These are phyloP conservation scores for Metarhizium humberi DNA, from an alignment of 2,329 filamentous ascomycete genomes.

Conservation along the genomic window DNA sequence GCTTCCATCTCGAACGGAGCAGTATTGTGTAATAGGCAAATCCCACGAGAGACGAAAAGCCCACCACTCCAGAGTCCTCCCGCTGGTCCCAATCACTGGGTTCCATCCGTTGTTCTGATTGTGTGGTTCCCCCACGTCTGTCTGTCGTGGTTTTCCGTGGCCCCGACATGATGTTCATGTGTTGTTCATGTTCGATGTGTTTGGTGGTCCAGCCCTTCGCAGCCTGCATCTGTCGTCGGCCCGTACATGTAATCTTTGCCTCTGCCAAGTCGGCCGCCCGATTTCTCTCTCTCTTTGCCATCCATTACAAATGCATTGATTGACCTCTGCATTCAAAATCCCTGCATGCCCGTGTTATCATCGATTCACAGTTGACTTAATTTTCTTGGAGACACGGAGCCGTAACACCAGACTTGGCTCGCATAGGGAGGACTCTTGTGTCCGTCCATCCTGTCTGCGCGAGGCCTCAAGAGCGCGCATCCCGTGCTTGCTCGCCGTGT, in stretches of 20 bases:
- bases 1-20: slow-evolving; percentile 14
- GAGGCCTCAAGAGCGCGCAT: too few species aligned
- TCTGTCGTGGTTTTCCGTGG: not conserved
- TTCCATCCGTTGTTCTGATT: not conserved
- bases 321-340: too few species aligned
- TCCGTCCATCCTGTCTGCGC: not conserved
- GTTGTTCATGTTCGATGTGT: not conserved
- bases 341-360: too few species aligned
- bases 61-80: slow-evolving; percentile 7
- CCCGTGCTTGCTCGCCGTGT: too few species aligned
- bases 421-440: too few species aligned
- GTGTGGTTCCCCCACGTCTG: not conserved
- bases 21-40: slow-evolving; percentile 13
- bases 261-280: not conserved
- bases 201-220: not conserved
- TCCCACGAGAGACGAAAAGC: slow-evolving; percentile 14
- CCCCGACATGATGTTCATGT: not conserved
- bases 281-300: not conserved
- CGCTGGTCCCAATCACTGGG: slow-evolving; percentile 3
- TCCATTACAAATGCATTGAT: not conserved
- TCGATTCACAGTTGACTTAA: too few species aligned
- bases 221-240: not conserved
- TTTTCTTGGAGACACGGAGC: too few species aligned
- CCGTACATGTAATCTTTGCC: not conserved
- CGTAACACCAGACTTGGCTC: too few species aligned